Percentiles rank a stretch among this genome's conserved stretches.
These are phyloP conservation scores for Podospora conica DNA, from an alignment of 495 filamentous ascomycete genomes.

Conservation along the genomic window DNA sequence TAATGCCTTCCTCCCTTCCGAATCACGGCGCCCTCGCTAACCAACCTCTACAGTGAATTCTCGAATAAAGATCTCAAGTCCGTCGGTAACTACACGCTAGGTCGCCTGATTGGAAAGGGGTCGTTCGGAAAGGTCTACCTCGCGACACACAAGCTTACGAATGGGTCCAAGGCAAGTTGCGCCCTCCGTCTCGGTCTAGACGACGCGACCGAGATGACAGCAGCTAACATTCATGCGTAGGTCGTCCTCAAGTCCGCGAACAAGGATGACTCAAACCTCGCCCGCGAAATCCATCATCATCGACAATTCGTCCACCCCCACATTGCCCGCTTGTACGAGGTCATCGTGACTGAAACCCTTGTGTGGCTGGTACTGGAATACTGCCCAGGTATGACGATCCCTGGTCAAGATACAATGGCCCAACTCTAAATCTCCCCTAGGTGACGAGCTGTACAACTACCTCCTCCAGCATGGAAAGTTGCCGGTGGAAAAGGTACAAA, in stretches of 20 bases:
- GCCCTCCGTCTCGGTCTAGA: background rate
- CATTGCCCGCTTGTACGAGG: constrained; percentile 94
- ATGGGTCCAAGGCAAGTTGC: constrained; percentile 83
- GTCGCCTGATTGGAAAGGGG: constrained; percentile 89
- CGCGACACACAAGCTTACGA: constrained; percentile 93
- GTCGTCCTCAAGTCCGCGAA: constrained; percentile 97
- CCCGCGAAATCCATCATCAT: constrained; percentile 96
- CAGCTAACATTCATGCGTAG: constrained; percentile 37
- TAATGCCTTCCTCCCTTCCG: constrained; percentile 41
- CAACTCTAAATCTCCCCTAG: constrained; percentile 41
- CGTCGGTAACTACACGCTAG: constrained; percentile 92
- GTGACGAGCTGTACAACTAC: constrained; percentile 96
- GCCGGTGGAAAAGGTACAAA: constrained; percentile 83
- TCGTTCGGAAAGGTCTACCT: constrained; percentile 98
- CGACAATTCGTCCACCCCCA: constrained; percentile 96
- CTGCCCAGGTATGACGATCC: constrained; percentile 67
- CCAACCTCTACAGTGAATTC: constrained; percentile 65
- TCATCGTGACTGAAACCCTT: constrained; percentile 88
- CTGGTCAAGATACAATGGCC: background rate
- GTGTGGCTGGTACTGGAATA: constrained; percentile 98
- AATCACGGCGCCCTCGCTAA: constrained; percentile 15
- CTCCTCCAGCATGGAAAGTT: constrained; percentile 80
- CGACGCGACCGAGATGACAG: background rate
- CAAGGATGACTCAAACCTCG: constrained; percentile 91
- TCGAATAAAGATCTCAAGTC: constrained; percentile 81